Conservation (phyloP, 208 protist species). For the Trypanosomatidae sp. region DNA sequence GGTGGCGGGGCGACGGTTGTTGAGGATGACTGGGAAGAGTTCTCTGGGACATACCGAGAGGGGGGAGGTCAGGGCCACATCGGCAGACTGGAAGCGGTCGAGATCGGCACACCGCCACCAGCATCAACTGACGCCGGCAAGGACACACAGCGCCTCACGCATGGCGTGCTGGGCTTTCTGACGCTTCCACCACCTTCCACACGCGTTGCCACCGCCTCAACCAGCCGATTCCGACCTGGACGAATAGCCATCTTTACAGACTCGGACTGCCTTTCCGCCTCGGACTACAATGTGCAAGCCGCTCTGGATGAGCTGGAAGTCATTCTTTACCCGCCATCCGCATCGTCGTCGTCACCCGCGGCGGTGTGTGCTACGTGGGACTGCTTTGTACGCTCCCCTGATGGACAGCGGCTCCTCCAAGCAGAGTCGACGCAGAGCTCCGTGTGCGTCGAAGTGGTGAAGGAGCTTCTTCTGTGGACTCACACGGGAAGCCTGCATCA, state of each 20-base stretch:
- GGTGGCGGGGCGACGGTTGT: not conserved
- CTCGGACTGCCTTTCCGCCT: slow-evolving; percentile 44
- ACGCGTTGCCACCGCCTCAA: not conserved
- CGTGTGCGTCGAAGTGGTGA: slow-evolving; percentile 41
- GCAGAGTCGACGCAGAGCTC: slow-evolving; percentile 17
- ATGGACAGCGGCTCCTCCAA: slow-evolving; percentile 13
- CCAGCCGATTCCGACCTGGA: not conserved
- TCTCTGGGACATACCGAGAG: not conserved
- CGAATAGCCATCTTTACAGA: slow-evolving; percentile 58
- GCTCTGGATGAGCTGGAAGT: slow-evolving; percentile 14
- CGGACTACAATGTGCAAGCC: slow-evolving; percentile 12
- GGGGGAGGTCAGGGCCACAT: not conserved
- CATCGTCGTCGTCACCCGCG: not conserved
- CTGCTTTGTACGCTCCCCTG: not conserved
- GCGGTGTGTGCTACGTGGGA: slow-evolving; percentile 1
- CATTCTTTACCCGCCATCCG: not conserved
- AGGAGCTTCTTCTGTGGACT: slow-evolving; percentile 31
- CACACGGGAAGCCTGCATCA: not conserved
- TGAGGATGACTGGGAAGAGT: slow-evolving; percentile 4
- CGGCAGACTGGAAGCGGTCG: not conserved
- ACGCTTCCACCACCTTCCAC: not conserved
- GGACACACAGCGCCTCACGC: not conserved
- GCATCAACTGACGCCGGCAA: not conserved
- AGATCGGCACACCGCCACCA: not conserved
- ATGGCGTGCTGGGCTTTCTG: slow-evolving; percentile 21